These are phyloP conservation scores for Melaleuca alternifolia DNA, from an alignment of 345 rosid genomes.

Conservation along the genomic window DNA sequence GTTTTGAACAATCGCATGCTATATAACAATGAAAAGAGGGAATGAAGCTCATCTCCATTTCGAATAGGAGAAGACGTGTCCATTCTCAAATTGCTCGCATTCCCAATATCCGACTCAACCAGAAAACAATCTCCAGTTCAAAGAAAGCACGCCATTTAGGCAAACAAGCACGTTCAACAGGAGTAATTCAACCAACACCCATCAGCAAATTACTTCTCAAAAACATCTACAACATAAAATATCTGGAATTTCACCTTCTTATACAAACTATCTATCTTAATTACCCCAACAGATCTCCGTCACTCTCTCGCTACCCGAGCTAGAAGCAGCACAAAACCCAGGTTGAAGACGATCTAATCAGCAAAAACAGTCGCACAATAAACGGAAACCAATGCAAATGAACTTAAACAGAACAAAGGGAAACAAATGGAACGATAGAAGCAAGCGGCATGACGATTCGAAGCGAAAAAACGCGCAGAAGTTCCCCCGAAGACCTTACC, in stretches of 20 bases:
- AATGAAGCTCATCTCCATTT: neutral
- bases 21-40: neutral
- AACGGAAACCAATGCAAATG: too few relatives aligned
- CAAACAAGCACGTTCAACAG: neutral
- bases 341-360: neutral
- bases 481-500: neutral
- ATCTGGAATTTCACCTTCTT: neutral
- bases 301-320: neutral
- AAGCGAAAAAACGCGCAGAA: neutral
- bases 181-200: neutral
- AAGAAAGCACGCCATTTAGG: neutral
- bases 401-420: too few relatives aligned
- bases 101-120: neutral
- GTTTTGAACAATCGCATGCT: neutral
- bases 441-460: neutral
- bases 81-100: neutral
- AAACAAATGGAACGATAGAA: too few relatives aligned
- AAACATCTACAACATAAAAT: accelerated
- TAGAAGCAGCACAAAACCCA: neutral
- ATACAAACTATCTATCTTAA: neutral
- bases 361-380: too few relatives aligned
- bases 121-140: neutral
- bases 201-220: constrained; percentile 11
- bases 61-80: neutral
- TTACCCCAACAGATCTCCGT: neutral